phyloP scores from a whole-genome alignment of 306 rosid species.

The Malus asiatica region DNA sequence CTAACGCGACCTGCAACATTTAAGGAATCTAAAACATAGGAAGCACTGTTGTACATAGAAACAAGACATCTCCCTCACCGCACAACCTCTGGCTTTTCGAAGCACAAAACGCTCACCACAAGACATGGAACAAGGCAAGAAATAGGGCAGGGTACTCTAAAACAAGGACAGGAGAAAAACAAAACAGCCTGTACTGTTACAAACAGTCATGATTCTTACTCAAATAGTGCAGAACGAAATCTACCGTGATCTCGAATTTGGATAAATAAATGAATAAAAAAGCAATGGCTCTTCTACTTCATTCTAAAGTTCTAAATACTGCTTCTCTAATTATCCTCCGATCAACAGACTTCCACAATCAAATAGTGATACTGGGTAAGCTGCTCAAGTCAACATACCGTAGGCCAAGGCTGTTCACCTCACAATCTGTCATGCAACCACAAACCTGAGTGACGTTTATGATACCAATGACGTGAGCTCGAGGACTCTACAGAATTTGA shows the following conservation, averaged over 20 bases:
- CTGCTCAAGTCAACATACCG: slow-evolving; percentile 34
- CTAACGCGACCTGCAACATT: no score
- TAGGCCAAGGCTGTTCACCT: slow-evolving; percentile 41
- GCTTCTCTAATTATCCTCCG: not conserved
- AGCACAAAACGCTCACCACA: no score
- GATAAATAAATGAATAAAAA: not conserved
- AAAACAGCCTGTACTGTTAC: not conserved
- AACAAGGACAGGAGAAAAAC: not conserved
- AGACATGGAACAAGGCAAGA: not conserved
- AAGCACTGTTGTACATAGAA: no score
- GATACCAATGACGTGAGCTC: slow-evolving; percentile 34
- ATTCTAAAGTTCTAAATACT: slow-evolving; percentile 1
- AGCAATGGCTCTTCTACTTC: not conserved
- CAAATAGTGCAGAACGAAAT: not conserved
- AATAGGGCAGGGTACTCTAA: not conserved
- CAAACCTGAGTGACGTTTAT: slow-evolving; percentile 33
- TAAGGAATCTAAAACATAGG: no score
- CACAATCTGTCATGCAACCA: slow-evolving; percentile 42
- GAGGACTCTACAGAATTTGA: slow-evolving; percentile 44
- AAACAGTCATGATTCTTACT: not conserved
- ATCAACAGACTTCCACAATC: slow-evolving; percentile 24
- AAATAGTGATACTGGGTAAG: slow-evolving; percentile 20
- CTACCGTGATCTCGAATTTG: not conserved
- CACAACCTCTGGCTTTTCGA: no score
- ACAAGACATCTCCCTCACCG: no score